A percentile compares a stretch with the other conserved stretches of the same genome.
These are phyloP conservation scores for Benincasa hispida DNA, from an alignment of 306 rosid species.

Conservation along the genomic window DNA sequence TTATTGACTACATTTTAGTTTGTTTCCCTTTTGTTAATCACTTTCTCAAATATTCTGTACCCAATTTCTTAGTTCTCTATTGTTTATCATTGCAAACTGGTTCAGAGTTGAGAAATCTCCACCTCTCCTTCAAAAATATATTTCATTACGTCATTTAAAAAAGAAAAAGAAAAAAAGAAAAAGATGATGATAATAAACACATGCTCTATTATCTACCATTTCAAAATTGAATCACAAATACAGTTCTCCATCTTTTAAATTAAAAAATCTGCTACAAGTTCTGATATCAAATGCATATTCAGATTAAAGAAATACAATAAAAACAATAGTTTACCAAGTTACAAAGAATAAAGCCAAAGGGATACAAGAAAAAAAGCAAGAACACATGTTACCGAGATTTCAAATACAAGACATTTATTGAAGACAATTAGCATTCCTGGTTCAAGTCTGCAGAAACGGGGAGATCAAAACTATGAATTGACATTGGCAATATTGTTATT, in stretches of 20 bases:
- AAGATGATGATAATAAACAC: background rate
- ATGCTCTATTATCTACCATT: background rate
- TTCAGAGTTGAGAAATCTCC: background rate
- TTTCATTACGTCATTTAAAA: background rate
- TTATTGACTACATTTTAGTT: background rate
- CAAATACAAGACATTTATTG: slow-evolving; percentile 41
- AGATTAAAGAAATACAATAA: background rate
- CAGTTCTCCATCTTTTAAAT: background rate
- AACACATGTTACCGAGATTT: slow-evolving; percentile 44
- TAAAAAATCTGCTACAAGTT: background rate
- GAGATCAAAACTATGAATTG: background rate
- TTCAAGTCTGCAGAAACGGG: slow-evolving; percentile 31
- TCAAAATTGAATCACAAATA: background rate
- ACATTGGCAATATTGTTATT: background rate
- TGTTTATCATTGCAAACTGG: background rate
- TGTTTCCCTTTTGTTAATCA: background rate
- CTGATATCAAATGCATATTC: background rate
- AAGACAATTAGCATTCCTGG: slow-evolving; percentile 38
- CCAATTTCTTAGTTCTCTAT: background rate
- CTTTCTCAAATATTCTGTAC: background rate
- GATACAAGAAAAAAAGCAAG: slow-evolving; percentile 1
- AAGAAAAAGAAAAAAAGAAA: background rate
- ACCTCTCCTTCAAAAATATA: background rate
- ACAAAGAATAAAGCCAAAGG: slow-evolving; percentile 16
- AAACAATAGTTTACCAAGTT: slow-evolving; percentile 1